Conservation (phyloP, 257 asterid species). For the Capsicum rhomboideum region DNA sequence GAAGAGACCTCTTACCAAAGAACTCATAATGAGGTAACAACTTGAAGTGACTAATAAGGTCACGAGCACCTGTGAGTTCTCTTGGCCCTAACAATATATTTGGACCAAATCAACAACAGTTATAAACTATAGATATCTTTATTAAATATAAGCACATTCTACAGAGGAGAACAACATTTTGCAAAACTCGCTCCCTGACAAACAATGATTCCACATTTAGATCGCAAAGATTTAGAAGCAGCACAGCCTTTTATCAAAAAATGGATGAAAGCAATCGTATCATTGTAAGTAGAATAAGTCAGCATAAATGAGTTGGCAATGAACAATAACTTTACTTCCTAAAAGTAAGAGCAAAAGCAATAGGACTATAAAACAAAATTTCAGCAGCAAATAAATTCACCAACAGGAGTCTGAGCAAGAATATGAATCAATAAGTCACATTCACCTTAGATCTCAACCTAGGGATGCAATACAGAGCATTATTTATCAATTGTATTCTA, state of each 20-base stretch:
- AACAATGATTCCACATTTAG: not conserved
- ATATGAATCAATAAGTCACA: not conserved
- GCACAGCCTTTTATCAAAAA: not conserved
- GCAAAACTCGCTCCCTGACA: not conserved
- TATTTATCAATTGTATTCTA: not conserved
- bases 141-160: not conserved
- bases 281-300: not conserved
- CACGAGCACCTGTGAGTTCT: conserved; percentile 95
- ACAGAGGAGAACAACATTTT: not conserved
- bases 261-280: not conserved
- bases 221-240: not conserved
- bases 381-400: not conserved
- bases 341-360: not conserved
- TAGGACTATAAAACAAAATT: not conserved
- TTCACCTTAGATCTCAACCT: not conserved
- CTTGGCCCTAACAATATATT: conserved; percentile 59
- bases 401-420: not conserved
- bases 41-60: conserved; percentile 79
- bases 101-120: conserved; percentile 13
- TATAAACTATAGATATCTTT: not conserved
- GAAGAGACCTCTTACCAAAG: conserved; percentile 92
- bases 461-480: not conserved
- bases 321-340: not conserved
- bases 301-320: not conserved
- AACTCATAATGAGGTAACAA: conserved; percentile 82